phyloP scores from a whole-genome alignment of 441 rosid species.

The Croton setiger region DNA sequence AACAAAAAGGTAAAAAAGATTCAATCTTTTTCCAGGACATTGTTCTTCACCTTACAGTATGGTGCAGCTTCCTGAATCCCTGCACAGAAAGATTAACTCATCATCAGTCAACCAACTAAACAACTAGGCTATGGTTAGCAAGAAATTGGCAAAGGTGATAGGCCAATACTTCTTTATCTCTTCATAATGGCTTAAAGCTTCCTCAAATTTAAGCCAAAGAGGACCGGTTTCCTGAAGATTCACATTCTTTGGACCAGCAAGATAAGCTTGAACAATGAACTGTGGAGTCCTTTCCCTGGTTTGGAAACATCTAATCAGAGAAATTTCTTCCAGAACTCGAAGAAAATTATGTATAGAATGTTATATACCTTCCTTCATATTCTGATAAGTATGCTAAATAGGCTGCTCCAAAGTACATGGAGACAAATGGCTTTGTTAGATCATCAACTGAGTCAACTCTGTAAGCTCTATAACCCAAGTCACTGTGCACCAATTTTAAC shows the following conservation, averaged over 20 bases:
- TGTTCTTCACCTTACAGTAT: conserved; percentile 40
- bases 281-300: conserved; percentile 68
- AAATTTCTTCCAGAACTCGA: not conserved
- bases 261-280: conserved; percentile 72
- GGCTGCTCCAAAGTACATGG: conserved; percentile 89
- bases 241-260: conserved; percentile 66
- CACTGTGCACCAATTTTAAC: conserved; percentile 38
- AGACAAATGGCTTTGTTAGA: conserved; percentile 74
- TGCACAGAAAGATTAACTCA: conserved; percentile 21
- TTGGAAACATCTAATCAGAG: conserved; percentile 6
- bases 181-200: conserved; percentile 42
- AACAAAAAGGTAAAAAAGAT: not conserved
- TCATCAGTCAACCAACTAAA: not conserved
- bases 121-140: not conserved
- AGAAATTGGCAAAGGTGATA: not conserved
- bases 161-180: conserved; percentile 37
- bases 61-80: conserved; percentile 60
- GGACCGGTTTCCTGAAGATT: conserved; percentile 51
- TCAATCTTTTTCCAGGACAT: not conserved
- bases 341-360: not conserved
- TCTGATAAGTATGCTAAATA: conserved; percentile 74
- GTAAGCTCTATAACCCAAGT: conserved; percentile 76
- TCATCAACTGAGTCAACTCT: conserved; percentile 63
- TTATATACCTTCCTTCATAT: conserved; percentile 76
- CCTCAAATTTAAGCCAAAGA: conserved; percentile 48